Percentiles rank a stretch among this genome's conserved stretches.
These are phyloP conservation scores for Vitis cinerea DNA, from an alignment of 164 flowering plant genomes.

Conservation along the genomic window DNA sequence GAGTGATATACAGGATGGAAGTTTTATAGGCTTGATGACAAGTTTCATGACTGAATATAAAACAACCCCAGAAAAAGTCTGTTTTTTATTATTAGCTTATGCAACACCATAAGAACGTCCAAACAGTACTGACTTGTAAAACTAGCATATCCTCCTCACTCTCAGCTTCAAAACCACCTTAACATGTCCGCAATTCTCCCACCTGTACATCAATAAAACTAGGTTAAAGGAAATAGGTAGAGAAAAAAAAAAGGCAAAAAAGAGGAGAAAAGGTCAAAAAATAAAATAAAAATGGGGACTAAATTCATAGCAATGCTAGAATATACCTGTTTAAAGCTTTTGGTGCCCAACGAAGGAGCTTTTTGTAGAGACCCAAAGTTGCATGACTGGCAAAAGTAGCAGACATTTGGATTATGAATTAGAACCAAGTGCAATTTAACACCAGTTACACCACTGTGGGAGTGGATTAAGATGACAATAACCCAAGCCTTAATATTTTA, in stretches of 20 bases:
- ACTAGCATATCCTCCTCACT: conserved; percentile 84
- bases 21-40: too few species aligned
- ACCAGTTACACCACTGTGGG: background rate
- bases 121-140: conserved; percentile 57
- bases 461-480: background rate
- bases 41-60: too few species aligned
- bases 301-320: too few species aligned
- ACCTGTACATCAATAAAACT: conserved; percentile 47
- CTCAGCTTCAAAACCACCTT: conserved; percentile 92
- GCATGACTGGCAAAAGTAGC: conserved; percentile 64
- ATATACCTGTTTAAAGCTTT: conserved; percentile 74
- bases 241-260: background rate
- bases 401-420: background rate
- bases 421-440: conserved; percentile 5
- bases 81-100: too few species aligned
- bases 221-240: too few species aligned
- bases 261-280: background rate
- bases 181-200: conserved; percentile 99
- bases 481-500: background rate
- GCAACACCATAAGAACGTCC: too few species aligned
- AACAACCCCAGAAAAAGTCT: too few species aligned
- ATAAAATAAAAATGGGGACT: background rate
- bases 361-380: conserved; percentile 86
- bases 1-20: too few species aligned
- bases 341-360: conserved; percentile 75